These are phyloP conservation scores for Solanum sejunctum DNA, from an alignment of 257 asterid genomes.

Conservation along the genomic window DNA sequence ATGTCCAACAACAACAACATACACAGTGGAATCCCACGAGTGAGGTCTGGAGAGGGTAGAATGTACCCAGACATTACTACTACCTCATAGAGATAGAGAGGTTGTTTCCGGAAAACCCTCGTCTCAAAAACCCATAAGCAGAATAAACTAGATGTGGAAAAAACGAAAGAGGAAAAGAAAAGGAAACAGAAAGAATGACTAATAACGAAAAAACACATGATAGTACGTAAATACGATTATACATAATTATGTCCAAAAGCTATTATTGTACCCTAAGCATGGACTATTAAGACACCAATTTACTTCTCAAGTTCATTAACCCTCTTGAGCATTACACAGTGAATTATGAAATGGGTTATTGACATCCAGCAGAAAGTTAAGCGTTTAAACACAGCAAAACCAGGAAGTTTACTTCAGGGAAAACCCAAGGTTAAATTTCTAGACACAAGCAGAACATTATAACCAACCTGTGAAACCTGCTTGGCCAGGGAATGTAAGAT, in stretches of 20 bases:
- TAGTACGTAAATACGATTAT: too few relatives aligned
- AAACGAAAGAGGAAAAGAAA: too few relatives aligned
- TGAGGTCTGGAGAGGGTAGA: too few relatives aligned
- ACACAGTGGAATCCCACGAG: too few relatives aligned
- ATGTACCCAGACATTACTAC: too few relatives aligned
- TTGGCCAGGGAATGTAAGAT: constrained; percentile 61
- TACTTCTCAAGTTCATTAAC: not conserved
- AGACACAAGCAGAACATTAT: not conserved
- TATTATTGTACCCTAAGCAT: not conserved
- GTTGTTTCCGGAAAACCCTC: too few relatives aligned
- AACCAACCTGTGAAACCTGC: constrained; percentile 91
- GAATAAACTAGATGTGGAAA: too few relatives aligned
- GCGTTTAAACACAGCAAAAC: not conserved
- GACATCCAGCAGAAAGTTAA: not conserved
- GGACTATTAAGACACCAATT: not conserved
- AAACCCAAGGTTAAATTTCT: not conserved
- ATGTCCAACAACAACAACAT: not conserved
- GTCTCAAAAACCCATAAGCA: too few relatives aligned
- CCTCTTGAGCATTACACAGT: not conserved
- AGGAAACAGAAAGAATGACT: too few relatives aligned
- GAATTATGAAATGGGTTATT: not conserved
- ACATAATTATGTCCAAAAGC: not conserved
- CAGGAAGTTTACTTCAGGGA: not conserved
- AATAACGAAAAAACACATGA: too few relatives aligned
- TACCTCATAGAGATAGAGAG: too few relatives aligned